phyloP scores from a whole-genome alignment of 2,329 filamentous ascomycete genomes.

The Ambrosiella beaveri region DNA sequence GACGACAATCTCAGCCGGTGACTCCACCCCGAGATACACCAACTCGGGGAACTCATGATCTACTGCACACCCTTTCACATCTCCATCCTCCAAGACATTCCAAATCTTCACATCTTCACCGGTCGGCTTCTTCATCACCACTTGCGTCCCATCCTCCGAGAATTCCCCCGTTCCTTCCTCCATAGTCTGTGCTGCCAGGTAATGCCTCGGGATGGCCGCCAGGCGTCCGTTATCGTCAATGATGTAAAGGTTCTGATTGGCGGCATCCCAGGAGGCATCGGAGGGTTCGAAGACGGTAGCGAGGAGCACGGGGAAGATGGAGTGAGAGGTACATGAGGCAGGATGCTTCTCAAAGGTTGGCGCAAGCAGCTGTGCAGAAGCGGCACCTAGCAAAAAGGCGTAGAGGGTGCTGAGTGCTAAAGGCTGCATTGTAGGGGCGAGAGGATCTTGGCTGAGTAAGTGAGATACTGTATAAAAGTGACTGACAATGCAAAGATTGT shows the following conservation, averaged over 20 bases:
- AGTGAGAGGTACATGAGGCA: constrained; percentile 1
- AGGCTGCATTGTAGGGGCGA: background rate
- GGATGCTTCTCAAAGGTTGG: background rate
- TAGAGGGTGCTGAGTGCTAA: background rate
- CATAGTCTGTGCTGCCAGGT: background rate
- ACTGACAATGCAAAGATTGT: too few species aligned
- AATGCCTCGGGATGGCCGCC: constrained; percentile 8
- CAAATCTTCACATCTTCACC: constrained; percentile 7
- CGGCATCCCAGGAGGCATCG: constrained; percentile 12
- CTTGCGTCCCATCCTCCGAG: background rate
- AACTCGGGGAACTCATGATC: constrained; percentile 10
- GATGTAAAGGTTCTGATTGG: constrained; percentile 4
- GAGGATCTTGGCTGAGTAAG: background rate
- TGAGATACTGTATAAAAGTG: background rate
- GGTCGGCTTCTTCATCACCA: background rate
- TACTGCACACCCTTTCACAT: constrained; percentile 9
- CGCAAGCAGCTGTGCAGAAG: constrained; percentile 7
- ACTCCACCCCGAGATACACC: constrained; percentile 10
- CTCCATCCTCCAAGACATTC: constrained; percentile 5
- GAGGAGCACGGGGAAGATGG: constrained; percentile 8
- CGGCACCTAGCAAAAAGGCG: background rate
- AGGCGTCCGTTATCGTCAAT: constrained; percentile 12
- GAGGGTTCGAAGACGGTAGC: constrained; percentile 8
- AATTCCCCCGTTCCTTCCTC: background rate
- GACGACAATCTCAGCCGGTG: constrained; percentile 5